phyloP scores from a whole-genome alignment of 2,329 filamentous ascomycete species.

The Tolypocladium amazonense region DNA sequence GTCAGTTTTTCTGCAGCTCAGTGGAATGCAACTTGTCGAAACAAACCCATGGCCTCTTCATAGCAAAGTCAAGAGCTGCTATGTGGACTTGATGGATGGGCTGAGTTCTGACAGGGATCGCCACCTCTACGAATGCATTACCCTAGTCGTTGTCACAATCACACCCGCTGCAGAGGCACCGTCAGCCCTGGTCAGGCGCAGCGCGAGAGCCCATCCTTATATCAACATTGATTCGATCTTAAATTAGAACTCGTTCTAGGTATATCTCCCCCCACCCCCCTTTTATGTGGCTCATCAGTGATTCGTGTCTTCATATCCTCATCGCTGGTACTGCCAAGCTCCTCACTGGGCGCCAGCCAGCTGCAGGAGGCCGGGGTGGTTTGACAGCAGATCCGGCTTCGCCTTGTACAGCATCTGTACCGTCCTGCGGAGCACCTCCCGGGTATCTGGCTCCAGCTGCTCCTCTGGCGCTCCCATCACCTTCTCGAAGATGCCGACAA shows the following conservation, averaged over 20 bases:
- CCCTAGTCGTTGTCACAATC: background rate
- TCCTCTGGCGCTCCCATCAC: constrained; percentile 63
- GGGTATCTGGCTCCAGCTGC: constrained; percentile 64
- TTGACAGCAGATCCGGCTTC: constrained; percentile 21
- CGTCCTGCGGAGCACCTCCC: constrained; percentile 53
- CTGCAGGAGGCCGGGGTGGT: constrained; percentile 19
- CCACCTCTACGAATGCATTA: background rate
- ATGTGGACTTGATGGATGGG: background rate
- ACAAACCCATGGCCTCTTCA: no score
- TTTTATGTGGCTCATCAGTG: background rate
- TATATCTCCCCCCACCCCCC: background rate
- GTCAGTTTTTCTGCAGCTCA: no score
- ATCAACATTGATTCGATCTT: background rate
- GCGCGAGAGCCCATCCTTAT: background rate
- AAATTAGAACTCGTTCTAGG: background rate
- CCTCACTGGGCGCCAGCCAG: constrained; percentile 14
- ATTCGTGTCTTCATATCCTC: constrained; percentile 1
- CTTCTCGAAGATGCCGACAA: constrained; percentile 62
- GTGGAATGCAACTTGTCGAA: no score
- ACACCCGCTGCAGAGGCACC: background rate
- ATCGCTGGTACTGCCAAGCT: background rate
- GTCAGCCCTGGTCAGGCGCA: background rate
- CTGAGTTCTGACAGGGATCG: background rate
- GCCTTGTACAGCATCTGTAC: constrained; percentile 37
- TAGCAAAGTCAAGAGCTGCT: no score